Conservation (phyloP, 495 filamentous ascomycete genomes). For the Pyronema domesticum region DNA sequence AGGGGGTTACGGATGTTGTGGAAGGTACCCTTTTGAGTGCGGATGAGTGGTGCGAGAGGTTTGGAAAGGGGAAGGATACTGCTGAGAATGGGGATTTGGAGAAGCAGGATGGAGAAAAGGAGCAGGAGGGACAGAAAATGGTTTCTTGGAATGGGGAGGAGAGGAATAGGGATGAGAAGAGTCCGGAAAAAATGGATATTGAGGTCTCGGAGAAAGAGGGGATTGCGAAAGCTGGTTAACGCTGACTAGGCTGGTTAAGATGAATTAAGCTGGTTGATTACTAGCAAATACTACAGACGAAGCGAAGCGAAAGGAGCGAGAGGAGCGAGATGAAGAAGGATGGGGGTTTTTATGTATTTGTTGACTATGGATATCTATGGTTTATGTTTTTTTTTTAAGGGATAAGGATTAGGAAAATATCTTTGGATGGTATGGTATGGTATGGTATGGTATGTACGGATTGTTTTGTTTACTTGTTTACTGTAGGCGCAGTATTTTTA, state of each 20-base stretch:
- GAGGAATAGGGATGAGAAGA: neutral
- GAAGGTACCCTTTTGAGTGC: conserved; percentile 71
- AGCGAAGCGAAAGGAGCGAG: too few species aligned
- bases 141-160: neutral
- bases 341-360: too few species aligned
- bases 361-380: too few species aligned
- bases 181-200: neutral
- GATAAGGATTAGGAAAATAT: too few species aligned
- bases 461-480: neutral
- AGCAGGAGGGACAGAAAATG: neutral
- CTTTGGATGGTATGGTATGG: neutral
- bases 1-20: conserved; percentile 61
- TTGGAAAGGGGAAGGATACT: conserved; percentile 33
- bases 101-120: neutral
- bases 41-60: conserved; percentile 65
- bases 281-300: too few species aligned
- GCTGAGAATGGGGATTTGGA: neutral
- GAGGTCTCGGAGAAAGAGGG: neutral
- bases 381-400: too few species aligned
- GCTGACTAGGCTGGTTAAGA: neutral
- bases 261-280: too few species aligned
- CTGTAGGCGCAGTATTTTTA: neutral
- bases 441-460: neutral
- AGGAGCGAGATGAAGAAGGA: too few species aligned
- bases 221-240: neutral